A percentile compares a stretch with the other conserved stretches of the same genome.
phyloP scores from a whole-genome alignment of 371 early-diverging fungal species.

The Circinella umbellata region DNA sequence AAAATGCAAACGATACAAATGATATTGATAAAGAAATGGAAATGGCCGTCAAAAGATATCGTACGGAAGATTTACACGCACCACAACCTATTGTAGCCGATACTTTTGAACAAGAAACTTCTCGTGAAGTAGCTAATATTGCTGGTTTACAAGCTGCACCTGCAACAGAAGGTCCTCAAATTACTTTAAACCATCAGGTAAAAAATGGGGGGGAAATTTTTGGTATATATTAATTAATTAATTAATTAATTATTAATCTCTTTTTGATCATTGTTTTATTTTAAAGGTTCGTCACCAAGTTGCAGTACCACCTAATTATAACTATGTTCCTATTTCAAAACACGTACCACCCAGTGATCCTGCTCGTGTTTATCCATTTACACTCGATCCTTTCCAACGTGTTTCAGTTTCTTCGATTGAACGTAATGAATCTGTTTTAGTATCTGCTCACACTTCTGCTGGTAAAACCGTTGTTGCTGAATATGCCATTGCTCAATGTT shows the following conservation, averaged over 20 bases:
- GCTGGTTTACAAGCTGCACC: slow-evolving; percentile 65
- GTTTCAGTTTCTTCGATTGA: slow-evolving; percentile 93
- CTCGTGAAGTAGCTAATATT: slow-evolving; percentile 69
- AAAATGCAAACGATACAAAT: background rate
- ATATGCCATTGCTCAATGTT: slow-evolving; percentile 97
- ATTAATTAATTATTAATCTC: too few species aligned
- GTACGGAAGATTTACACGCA: background rate
- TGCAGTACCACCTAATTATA: slow-evolving; percentile 87
- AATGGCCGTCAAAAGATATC: background rate
- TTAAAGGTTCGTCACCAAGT: slow-evolving; percentile 92
- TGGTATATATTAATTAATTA: too few species aligned
- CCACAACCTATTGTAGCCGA: slow-evolving; percentile 68
- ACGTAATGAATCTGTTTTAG: slow-evolving; percentile 96
- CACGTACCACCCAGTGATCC: slow-evolving; percentile 83
- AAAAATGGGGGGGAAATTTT: background rate
- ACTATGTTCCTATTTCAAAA: slow-evolving; percentile 86
- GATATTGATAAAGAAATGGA: background rate
- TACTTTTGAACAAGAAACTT: slow-evolving; percentile 79
- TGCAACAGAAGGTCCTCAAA: slow-evolving; percentile 59
- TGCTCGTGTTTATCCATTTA: slow-evolving; percentile 92
- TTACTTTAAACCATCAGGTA: slow-evolving; percentile 62
- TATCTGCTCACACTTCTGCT: slow-evolving; percentile 99
- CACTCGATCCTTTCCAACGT: slow-evolving; percentile 98
- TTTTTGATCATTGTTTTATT: background rate
- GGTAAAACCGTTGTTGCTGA: slow-evolving; percentile 99